Percentiles rank a stretch among this genome's conserved stretches.
Evolutionary conservation across 108 stramenopile genomes (phyloP).

Genomic region (Discostella stelligeroides): DNA sequence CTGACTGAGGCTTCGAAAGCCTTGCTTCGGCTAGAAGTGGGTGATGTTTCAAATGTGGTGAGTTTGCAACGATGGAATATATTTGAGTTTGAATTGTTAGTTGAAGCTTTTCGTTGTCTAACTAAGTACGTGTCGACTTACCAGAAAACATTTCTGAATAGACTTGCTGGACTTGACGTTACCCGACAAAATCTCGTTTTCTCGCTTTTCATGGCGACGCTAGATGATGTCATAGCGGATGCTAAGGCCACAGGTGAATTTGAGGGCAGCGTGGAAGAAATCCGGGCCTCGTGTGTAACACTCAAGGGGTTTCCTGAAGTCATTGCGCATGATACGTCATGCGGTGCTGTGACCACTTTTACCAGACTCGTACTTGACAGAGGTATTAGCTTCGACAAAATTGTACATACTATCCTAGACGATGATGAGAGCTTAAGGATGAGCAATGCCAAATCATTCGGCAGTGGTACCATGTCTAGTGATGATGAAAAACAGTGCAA

Average conservation of each 20-base stretch:
- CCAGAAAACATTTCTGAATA: conserved; percentile 58
- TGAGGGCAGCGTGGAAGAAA: conserved; percentile 71
- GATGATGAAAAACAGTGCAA: conserved; percentile 31
- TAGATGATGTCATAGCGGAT: conserved; percentile 55
- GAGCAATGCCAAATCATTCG: conserved; percentile 3
- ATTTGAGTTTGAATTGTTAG: not conserved
- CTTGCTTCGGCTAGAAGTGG: conserved; percentile 47
- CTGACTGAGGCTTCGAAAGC: conserved; percentile 23
- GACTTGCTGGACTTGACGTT: conserved; percentile 62
- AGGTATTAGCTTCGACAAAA: conserved; percentile 48
- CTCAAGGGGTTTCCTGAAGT: conserved; percentile 28
- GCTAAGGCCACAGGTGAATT: conserved; percentile 69
- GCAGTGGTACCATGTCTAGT: conserved; percentile 14
- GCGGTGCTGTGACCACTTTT: conserved; percentile 58
- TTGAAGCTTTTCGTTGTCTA: not conserved
- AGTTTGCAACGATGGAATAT: not conserved
- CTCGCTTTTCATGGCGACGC: conserved; percentile 57
- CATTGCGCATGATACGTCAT: conserved; percentile 53
- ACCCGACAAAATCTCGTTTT: conserved; percentile 58
- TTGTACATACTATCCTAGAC: conserved; percentile 9
- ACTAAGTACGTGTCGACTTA: not conserved
- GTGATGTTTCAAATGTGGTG: conserved; percentile 42
- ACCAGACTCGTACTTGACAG: conserved; percentile 56
- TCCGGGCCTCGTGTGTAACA: conserved; percentile 55
- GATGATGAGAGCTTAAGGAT: conserved; percentile 4